Evolutionary conservation across 148 eudicot genomes (phyloP), one percentile per base, ranked within the genome.

Genomic region (Silene conica): DNA sequence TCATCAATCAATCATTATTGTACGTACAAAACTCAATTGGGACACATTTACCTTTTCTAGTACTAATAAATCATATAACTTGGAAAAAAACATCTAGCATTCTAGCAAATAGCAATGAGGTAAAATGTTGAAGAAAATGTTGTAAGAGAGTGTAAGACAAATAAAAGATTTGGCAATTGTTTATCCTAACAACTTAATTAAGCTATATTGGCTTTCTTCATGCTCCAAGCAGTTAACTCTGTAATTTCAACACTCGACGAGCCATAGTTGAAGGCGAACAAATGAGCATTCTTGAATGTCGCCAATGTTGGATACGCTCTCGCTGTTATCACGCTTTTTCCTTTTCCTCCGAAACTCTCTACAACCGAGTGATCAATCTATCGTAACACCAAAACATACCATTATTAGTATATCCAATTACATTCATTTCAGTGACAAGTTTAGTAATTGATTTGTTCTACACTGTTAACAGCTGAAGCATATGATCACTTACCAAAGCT

Each of bases 251-350:
- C 74, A 70, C 16, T 43, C 3, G 5, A 6, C n/a, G 59, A 52
- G 16, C 82, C 82, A 23, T 74, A 55, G 52, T 79, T 79, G 71
- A 79, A 79, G 28, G 65, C 78, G 23, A 74, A 75, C 12, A 79
- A 31, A 23, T 63, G 26, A 0, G 82, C 82, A 5, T 79, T 54
- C 13, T 74, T 26, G 34, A 31, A 34, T 38, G 63, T 70, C 8
- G 82, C 78, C 3, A 79, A n/a, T 63, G 82, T 79, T 0, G 82
- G 82, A 57, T 79, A 79, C 18, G 74, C 78, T 46, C 82, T 74
- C 13, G 75, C 71, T 10, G 82, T 79, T 11, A 14, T 25, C 18
- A 64, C 34, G 8, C 68, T 64, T 31, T 34, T 22, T 12, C 34
- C 41, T 64, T 64, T 25, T 31, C 68, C 41, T 25, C 68, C 41